Evolutionary conservation across 2,329 filamentous ascomycete genomes (phyloP).

Genomic region (Daldinia sp.): DNA sequence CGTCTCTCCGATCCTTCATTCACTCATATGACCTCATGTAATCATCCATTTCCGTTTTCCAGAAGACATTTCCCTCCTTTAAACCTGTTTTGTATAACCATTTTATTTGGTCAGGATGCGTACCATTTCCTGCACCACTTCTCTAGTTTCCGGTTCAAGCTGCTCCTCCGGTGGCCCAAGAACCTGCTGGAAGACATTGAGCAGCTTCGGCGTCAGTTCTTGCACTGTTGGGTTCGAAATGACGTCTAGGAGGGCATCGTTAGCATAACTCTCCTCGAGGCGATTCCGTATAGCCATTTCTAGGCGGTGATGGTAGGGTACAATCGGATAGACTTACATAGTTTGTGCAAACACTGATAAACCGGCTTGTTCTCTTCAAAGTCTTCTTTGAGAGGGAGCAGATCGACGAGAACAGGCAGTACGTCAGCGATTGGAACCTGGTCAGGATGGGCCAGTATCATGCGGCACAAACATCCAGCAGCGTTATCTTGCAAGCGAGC

Average conservation of each 20-base stretch:
- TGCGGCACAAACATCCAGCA: slow-evolving; percentile 86
- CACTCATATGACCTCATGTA: slow-evolving; percentile 43
- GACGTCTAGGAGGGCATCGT: slow-evolving; percentile 59
- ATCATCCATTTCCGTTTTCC: slow-evolving; percentile 33
- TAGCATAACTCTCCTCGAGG: slow-evolving; percentile 30
- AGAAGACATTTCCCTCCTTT: slow-evolving; percentile 12
- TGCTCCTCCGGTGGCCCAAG: slow-evolving; percentile 77
- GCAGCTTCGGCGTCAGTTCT: slow-evolving; percentile 72
- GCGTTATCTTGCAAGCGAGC: slow-evolving; percentile 91
- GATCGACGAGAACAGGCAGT: slow-evolving; percentile 78
- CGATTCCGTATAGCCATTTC: not conserved
- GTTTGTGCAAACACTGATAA: slow-evolving; percentile 86
- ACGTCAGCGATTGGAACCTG: slow-evolving; percentile 82
- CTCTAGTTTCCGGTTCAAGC: slow-evolving; percentile 74
- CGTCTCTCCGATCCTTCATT: slow-evolving; percentile 38
- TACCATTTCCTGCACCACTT: slow-evolving; percentile 71
- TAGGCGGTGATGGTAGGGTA: not conserved
- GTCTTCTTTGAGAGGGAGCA: slow-evolving; percentile 90
- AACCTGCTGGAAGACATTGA: slow-evolving; percentile 77
- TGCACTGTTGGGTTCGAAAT: slow-evolving; percentile 73
- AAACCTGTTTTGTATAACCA: not conserved
- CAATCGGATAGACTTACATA: slow-evolving; percentile 67
- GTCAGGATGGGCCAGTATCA: slow-evolving; percentile 91
- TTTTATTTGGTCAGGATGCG: slow-evolving; percentile 40
- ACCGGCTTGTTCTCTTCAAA: slow-evolving; percentile 96